These are phyloP conservation scores for Grammothele lineata DNA, from an alignment of 768 basidiomycete species.

Conservation along the genomic window DNA sequence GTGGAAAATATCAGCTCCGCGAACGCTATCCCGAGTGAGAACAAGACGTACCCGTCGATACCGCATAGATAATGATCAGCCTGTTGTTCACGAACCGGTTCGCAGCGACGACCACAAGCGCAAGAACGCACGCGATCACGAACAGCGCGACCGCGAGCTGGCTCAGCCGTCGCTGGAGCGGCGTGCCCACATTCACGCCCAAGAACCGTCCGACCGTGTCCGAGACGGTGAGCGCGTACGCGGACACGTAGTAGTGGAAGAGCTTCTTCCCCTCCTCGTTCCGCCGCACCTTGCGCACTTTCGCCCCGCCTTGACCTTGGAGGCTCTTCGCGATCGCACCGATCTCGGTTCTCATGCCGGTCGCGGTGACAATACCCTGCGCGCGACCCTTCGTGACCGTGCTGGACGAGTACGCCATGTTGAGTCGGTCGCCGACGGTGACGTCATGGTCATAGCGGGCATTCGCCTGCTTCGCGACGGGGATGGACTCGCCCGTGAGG, in stretches of 20 bases:
- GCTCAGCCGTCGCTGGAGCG: constrained; percentile 1
- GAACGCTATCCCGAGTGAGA: too few species aligned
- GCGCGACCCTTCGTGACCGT: constrained; percentile 46
- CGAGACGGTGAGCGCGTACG: constrained; percentile 1
- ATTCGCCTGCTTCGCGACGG: constrained; percentile 40
- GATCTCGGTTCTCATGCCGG: constrained; percentile 52
- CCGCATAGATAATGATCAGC: background rate
- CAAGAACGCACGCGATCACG: background rate
- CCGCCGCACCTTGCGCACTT: constrained; percentile 1
- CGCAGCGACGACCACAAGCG: background rate
- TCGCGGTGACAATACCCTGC: constrained; percentile 41
- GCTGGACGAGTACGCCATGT: constrained; percentile 41
- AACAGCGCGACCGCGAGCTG: constrained; percentile 1
- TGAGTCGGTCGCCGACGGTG: constrained; percentile 40
- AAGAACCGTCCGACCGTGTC: constrained; percentile 1
- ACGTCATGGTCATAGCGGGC: constrained; percentile 25
- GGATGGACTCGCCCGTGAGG: constrained; percentile 49
- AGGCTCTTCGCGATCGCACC: constrained; percentile 19
- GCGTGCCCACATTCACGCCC: background rate
- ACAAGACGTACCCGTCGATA: background rate
- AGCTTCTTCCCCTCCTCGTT: constrained; percentile 2
- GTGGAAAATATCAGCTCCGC: too few species aligned
- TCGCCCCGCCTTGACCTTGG: background rate
- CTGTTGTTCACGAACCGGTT: constrained; percentile 1
- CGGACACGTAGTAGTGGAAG: constrained; percentile 1